A percentile compares a stretch with the other conserved stretches of the same genome.
phyloP scores from a whole-genome alignment of 352 stramenopile genomes.

The Phytopythium ostracodes region DNA sequence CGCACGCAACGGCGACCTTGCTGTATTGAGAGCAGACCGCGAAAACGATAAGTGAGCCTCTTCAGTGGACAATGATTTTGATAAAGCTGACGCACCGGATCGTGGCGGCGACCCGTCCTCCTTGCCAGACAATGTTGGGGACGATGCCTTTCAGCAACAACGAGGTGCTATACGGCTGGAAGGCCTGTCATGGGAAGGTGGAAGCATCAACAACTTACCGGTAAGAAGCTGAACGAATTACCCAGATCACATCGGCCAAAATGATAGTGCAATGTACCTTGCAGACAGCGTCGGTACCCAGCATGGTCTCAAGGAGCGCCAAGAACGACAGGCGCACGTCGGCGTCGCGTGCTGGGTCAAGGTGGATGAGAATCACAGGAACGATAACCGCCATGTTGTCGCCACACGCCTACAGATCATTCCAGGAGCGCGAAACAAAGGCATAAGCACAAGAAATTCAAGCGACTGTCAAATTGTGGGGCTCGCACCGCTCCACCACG shows the following conservation, averaged over 20 bases:
- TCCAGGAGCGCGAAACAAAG: neutral
- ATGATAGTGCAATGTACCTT: too few relatives aligned
- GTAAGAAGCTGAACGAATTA: too few relatives aligned
- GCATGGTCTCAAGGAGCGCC: slow-evolving; percentile 81
- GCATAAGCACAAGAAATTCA: neutral
- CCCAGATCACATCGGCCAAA: too few relatives aligned
- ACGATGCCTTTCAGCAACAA: slow-evolving; percentile 79
- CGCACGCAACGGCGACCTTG: slow-evolving; percentile 86
- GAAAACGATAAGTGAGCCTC: neutral
- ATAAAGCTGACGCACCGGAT: slow-evolving; percentile 44
- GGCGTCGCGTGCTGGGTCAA: slow-evolving; percentile 59
- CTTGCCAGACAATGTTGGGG: slow-evolving; percentile 89
- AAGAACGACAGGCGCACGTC: slow-evolving; percentile 80
- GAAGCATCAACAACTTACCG: neutral
- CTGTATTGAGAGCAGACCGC: slow-evolving; percentile 20
- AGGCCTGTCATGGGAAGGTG: slow-evolving; percentile 26
- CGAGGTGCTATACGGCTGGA: slow-evolving; percentile 51
- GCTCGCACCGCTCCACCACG: slow-evolving; percentile 48
- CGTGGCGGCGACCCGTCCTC: slow-evolving; percentile 79
- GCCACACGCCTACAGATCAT: slow-evolving; percentile 40
- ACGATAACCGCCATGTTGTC: slow-evolving; percentile 55
- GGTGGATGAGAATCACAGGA: slow-evolving; percentile 58
- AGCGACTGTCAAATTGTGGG: too few relatives aligned
- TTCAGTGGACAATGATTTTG: neutral
- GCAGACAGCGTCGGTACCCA: slow-evolving; percentile 45